phyloP scores from a whole-genome alignment of 169 alveolate species.

The Theileria orientalis region DNA sequence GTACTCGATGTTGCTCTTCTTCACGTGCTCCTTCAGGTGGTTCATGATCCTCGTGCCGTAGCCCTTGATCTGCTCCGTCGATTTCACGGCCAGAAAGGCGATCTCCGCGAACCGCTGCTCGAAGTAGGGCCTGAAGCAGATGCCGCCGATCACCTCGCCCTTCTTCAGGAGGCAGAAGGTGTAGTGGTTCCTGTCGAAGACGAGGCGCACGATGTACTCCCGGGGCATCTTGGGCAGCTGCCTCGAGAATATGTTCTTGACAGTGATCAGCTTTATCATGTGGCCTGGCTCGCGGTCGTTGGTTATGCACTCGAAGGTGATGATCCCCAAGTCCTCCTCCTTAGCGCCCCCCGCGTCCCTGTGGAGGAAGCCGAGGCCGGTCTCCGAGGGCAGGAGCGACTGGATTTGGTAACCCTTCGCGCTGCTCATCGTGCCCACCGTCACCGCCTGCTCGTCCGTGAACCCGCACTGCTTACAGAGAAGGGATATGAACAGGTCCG shows the following conservation, averaged over 20 bases:
- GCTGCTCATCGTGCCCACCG: conserved; percentile 61
- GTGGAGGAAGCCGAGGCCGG: conserved; percentile 88
- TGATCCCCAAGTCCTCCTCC: conserved; percentile 87
- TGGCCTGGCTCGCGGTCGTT: conserved; percentile 89
- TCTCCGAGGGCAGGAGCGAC: conserved; percentile 84
- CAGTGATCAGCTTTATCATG: conserved; percentile 85
- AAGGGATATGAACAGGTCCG: conserved; percentile 53
- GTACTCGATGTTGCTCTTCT: conserved; percentile 89
- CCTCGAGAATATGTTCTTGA: conserved; percentile 92
- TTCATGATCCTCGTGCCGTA: conserved; percentile 98
- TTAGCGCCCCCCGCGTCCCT: conserved; percentile 90
- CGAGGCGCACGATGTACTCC: conserved; percentile 95
- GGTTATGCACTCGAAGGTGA: conserved; percentile 86
- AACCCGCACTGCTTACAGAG: conserved; percentile 62
- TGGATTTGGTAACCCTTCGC: conserved; percentile 64
- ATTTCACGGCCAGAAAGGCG: conserved; percentile 97
- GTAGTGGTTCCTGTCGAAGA: conserved; percentile 95
- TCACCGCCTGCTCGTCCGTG: conserved; percentile 55
- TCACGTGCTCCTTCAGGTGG: conserved; percentile 93
- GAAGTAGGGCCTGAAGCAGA: conserved; percentile 89
- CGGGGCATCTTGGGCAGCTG: conserved; percentile 99
- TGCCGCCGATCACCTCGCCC: conserved; percentile 96
- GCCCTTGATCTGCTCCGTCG: conserved; percentile 96
- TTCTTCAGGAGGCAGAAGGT: conserved; percentile 91
- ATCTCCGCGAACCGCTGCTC: conserved; percentile 95